phyloP scores from a whole-genome alignment of 1,139 yeast species.

The Zhuliangozyma parablackwelliae region DNA sequence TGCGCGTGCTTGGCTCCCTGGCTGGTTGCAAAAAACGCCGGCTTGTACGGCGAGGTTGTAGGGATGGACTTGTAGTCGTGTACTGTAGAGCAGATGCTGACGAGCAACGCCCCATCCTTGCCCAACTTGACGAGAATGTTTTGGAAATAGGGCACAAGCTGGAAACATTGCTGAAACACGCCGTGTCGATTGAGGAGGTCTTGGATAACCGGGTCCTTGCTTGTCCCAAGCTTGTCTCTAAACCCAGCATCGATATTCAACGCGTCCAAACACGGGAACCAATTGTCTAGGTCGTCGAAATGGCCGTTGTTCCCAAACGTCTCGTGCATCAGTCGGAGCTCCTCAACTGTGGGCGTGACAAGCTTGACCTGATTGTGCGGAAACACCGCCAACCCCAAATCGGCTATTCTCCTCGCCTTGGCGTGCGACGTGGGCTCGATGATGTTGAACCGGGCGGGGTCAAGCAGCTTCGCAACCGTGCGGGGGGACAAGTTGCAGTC shows the following conservation, averaged over 20 bases:
- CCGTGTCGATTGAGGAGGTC: constrained; percentile 42
- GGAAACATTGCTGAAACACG: constrained; percentile 62
- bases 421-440: constrained; percentile 76
- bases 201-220: constrained; percentile 16
- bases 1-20: constrained; percentile 13
- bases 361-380: constrained; percentile 35
- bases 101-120: constrained; percentile 51
- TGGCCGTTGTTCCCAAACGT: constrained; percentile 44
- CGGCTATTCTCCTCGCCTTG: constrained; percentile 45
- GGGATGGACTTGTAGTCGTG: constrained; percentile 32
- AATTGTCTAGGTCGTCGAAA: constrained; percentile 57
- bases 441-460: constrained; percentile 18
- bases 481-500: constrained; percentile 64
- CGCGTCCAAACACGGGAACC: constrained; percentile 74
- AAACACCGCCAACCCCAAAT: constrained; percentile 20
- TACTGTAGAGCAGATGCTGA: constrained; percentile 30
- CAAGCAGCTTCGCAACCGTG: constrained; percentile 25
- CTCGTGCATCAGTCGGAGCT: constrained; percentile 51
- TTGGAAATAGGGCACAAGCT: constrained; percentile 70
- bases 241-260: constrained; percentile 49
- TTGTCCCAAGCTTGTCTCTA: constrained; percentile 32
- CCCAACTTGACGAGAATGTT: constrained; percentile 67
- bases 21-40: constrained; percentile 18
- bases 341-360: constrained; percentile 67
- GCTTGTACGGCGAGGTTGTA: constrained; percentile 29